Evolutionary conservation across 2,329 filamentous ascomycete species (phyloP), one percentile per base, ranked within the genome.

Genomic region (Aspergillus sclerotialis): DNA sequence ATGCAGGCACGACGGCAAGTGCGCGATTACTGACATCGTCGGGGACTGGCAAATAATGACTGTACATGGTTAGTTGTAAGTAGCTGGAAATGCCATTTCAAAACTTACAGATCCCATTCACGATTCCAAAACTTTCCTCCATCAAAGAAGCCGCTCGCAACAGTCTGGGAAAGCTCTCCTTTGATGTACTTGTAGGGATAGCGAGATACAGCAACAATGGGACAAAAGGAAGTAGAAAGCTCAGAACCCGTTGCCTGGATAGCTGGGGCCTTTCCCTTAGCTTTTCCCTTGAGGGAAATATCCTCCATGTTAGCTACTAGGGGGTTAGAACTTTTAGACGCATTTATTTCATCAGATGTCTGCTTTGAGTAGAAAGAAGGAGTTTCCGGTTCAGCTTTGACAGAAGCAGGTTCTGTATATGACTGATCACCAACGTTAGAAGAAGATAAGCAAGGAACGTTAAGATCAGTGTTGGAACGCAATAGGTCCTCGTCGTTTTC

Each of bases 101-200:
- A 37, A 4, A 70, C 80, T 70, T 68, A 92, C 84, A 94, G 64
- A 42, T 90, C 79, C 88, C 88, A 94, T 8, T 65, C 52, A 38
- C 76, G 71, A 2, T 66, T 60, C 48, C 73, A 75, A 43, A 70
- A 65, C 33, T 67, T 58, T 2, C 60, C 62, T 5, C 37, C 42
- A 12, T 60, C 58, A 36, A 69, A 70, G 41, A 64, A 68, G 7
- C 36, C 43, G 21, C 50, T 45, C 4, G 61, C 59, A 23, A 67
- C 56, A 15, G 29, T 36, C 30, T 63, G 52, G 17, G 53, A 46
- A 9, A 49, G 36, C 4, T 57, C 42, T 7, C 55, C 52, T 32
- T 43, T 39, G 28, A 69, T 45, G 38, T 60, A 63, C 36, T 58
- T 64, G 49, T 68, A 68, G 4, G 65, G 64, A 33, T 61, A 66